Conservation (phyloP, 129 eudicot genomes). For the Heracleum sosnowskyi region DNA sequence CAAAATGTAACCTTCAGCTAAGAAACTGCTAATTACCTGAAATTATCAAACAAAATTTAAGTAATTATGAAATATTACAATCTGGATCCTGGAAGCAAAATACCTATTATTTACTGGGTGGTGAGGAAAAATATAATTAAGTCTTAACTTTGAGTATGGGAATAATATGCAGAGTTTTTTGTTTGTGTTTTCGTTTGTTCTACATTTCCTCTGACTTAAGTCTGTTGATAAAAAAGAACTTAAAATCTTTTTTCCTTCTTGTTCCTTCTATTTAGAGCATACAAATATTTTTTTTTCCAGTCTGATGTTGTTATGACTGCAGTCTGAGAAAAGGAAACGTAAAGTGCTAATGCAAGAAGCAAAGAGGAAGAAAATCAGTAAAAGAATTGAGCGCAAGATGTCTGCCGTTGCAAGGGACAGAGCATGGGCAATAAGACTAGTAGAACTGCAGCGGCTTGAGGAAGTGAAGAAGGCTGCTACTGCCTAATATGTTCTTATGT, state of each 20-base stretch:
- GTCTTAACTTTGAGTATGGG: not conserved
- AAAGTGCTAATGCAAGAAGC: constrained; percentile 70
- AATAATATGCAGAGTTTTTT: not conserved
- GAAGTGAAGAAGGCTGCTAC: constrained; percentile 49
- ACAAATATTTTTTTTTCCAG: not conserved
- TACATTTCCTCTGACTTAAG: not conserved
- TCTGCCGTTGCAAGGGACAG: constrained; percentile 97
- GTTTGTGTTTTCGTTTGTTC: not conserved
- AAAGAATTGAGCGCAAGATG: constrained; percentile 79
- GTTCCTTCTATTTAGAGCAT: not conserved
- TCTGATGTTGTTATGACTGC: constrained; percentile 14
- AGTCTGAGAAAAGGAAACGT: constrained; percentile 81
- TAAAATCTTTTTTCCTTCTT: not conserved
- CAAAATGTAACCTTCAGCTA: no score
- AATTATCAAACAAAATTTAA: no score
- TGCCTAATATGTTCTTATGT: constrained; percentile 18
- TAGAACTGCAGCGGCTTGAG: constrained; percentile 57
- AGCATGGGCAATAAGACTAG: constrained; percentile 77
- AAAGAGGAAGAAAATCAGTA: constrained; percentile 49
- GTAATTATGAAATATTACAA: no score
- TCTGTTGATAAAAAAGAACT: not conserved
- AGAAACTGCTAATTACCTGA: no score
- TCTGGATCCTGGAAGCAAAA: no score
- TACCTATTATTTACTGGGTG: no score
- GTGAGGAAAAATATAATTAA: no score